Evolutionary conservation across 345 rosid species (phyloP), one percentile per base, ranked within the genome.

Genomic region (Theobroma cacao): DNA sequence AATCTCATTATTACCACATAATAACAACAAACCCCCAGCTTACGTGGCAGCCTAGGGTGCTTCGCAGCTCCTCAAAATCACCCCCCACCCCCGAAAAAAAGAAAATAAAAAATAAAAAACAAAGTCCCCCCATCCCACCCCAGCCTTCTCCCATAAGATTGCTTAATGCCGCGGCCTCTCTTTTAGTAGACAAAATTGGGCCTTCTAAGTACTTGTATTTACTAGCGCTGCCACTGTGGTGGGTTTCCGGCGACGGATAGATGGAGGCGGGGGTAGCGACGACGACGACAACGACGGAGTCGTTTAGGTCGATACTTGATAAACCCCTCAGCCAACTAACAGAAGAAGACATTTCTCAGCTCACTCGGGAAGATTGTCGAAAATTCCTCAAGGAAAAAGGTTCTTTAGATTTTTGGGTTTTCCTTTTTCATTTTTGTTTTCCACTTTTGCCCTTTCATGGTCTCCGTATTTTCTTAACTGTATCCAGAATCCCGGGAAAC

Each of bases 301-400:
- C 95, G 15, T 86, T 84, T 53, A 87, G 90, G 82, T 89, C 90
- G 34, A 86, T 91, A 81, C 97, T 94, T 0, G 92, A 88, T 80
- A 94, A 90, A 80, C 98, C 98, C 58, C 86, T 91, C 38, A 80
- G 86, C 79, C 94, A 91, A 34, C 90, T 90, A 76, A 93, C 97
- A 6, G 98, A 95, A 79, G 98, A 93, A 22, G 99, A 95, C 92
- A 93, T 95, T 90, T 90, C 99, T 34, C 98, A 93, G 92, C 89
- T 95, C 81, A 93, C 98, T 6, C 99, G 98, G 48, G 98, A 93
- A 65, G 99, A 95, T 79, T 93, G 98, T 86, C 94, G 98, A 78
- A 91, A 88, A 73, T 95, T 86, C 82, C 99, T 95, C 87, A 95
- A 88, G 80, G 93, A 86, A 64, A 93, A 93, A 92, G 98, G 96